Evolutionary conservation across 139 green algal genomes (phyloP), one percentile per base, ranked within the genome.

Genomic region (Chlorella sp.): DNA sequence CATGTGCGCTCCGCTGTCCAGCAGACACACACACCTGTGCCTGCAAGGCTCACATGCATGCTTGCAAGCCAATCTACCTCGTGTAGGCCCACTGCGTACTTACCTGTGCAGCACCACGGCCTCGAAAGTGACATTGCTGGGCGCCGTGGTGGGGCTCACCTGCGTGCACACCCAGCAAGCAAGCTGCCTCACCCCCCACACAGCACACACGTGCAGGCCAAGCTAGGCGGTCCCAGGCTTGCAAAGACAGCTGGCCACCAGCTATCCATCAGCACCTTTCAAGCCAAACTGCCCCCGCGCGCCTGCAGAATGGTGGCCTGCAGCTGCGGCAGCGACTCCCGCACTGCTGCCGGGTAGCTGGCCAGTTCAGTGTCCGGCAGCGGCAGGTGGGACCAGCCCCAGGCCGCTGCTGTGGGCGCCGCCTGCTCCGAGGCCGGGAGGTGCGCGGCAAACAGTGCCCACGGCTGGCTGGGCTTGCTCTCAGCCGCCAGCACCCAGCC

Each of bases 381-480:
- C 4, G 74, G 28, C 83, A 94, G 70, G 20, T 17, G 47, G 38
- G 72, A n/a, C 88, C 88, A 93, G 21, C 39, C 26, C 80, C 70
- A 87, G 30, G 67, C 38, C 57, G 26, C 17, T 0, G 75, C 36
- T 7, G 71, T 30, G 63, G 68, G 56, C 0, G 65, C 63, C 6
- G 41, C 15, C 20, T 21, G 28, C 63, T 63, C 74, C 9, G 23
- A 47, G 3, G 30, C 18, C 15, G 36, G 68, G 36, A 89, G 30
- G 38, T 68, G 65, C 17, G 87, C 81, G 12, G 93, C 84, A 51
- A 89, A 84, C 28, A 96, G 73, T 21, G 84, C 74, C 41, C 85
- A 47, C 16, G 92, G 88, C 23, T 65, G 70, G 36, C 56, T 73
- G 0, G 85, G 88, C 60, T 83, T 78, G 44, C 74, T 91, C 13